Conservation (phyloP, 495 filamentous ascomycete species). For the Viridothelium virens region DNA sequence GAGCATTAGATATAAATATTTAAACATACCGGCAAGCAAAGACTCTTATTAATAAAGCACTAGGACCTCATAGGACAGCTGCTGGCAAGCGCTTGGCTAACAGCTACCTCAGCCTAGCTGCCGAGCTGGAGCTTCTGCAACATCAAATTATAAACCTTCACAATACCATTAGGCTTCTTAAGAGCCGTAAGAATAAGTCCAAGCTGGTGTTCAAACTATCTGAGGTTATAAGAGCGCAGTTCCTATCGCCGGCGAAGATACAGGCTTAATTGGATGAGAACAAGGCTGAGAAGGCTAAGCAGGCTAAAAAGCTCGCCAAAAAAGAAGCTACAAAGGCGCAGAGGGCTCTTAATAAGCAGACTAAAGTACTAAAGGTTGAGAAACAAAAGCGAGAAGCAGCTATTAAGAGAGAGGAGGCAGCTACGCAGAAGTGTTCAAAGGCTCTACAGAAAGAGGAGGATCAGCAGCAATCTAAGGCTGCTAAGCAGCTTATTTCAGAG, state of each 20-base stretch:
- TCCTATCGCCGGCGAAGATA: background rate
- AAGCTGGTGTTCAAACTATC: background rate
- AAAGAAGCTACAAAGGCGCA: background rate
- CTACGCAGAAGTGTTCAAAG: background rate
- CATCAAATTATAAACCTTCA: background rate
- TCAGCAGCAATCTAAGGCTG: background rate
- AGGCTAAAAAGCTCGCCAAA: background rate
- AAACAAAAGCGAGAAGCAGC: background rate
- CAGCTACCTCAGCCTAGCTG: background rate
- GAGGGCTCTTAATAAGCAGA: background rate
- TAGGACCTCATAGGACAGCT: background rate
- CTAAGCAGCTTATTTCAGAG: background rate
- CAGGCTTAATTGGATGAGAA: background rate
- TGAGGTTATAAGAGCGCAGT: background rate
- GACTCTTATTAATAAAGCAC: background rate
- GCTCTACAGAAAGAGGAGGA: background rate
- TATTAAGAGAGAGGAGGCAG: background rate
- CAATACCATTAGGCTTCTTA: background rate
- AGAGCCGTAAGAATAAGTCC: background rate
- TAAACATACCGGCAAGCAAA: background rate
- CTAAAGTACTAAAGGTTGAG: background rate
- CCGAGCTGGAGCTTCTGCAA: background rate
- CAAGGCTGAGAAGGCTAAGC: background rate
- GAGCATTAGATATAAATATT: background rate
- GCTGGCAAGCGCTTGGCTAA: background rate